Evolutionary conservation across 768 basidiomycete genomes (phyloP).

Genomic region (Pulveroboletus sp.): DNA sequence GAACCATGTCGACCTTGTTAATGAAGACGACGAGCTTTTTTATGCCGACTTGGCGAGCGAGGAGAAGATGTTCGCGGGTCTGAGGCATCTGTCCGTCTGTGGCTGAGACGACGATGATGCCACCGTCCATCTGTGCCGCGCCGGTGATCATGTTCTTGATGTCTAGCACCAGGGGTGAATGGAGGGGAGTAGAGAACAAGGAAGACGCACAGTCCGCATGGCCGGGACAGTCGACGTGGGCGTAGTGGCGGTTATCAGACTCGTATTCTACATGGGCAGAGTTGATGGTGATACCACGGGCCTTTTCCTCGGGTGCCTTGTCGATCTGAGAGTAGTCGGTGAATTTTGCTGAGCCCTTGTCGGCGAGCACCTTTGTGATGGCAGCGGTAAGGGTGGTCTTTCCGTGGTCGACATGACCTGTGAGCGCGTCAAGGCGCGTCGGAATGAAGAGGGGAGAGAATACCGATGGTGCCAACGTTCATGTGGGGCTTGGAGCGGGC

Average conservation of each 20-base stretch:
- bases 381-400: constrained; percentile 97
- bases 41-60: constrained; percentile 97
- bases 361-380: constrained; percentile 89
- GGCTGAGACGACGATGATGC: constrained; percentile 95
- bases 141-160: constrained; percentile 99
- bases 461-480: constrained; percentile 95
- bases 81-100: constrained; percentile 99
- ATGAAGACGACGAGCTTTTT: constrained; percentile 98
- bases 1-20: constrained; percentile 97
- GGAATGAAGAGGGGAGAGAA: neutral
- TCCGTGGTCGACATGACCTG: constrained; percentile 94
- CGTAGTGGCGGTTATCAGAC: constrained; percentile 86
- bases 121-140: constrained; percentile 97
- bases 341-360: constrained; percentile 73
- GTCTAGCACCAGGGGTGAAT: constrained; percentile 44
- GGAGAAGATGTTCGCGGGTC: constrained; percentile 95
- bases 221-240: constrained; percentile 97
- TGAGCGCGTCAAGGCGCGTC: constrained; percentile 19
- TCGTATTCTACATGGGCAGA: constrained; percentile 99
- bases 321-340: constrained; percentile 97
- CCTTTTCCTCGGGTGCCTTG: constrained; percentile 99
- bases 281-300: constrained; percentile 99
- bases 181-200: neutral
- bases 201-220: constrained; percentile 82
- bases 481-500: constrained; percentile 83